Evolutionary conservation across 2,329 filamentous ascomycete genomes (phyloP).

Genomic region (Coniochaeta sp.): DNA sequence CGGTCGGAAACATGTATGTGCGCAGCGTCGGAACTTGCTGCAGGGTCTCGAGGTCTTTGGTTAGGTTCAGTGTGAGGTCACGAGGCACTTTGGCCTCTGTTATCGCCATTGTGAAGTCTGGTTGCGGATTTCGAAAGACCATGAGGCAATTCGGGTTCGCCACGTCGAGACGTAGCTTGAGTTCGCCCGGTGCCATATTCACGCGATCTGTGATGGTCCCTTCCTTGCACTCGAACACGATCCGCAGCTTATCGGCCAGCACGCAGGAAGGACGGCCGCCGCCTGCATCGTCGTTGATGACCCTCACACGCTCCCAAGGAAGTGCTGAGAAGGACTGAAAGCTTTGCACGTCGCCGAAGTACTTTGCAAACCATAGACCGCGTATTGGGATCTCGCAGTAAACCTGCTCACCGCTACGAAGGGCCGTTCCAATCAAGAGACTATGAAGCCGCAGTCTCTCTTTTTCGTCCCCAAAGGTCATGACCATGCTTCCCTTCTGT

Average conservation of each 20-base stretch:
- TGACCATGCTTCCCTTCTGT: constrained; percentile 62
- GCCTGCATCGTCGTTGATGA: constrained; percentile 66
- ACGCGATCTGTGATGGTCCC: constrained; percentile 78
- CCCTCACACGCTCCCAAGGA: constrained; percentile 59
- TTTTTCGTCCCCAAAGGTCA: constrained; percentile 69
- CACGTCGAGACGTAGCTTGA: constrained; percentile 60
- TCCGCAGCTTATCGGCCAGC: constrained; percentile 66
- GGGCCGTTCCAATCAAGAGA: constrained; percentile 63
- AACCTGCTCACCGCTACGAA: constrained; percentile 62
- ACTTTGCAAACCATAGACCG: constrained; percentile 54
- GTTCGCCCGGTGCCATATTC: constrained; percentile 70
- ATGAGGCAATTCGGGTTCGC: constrained; percentile 54
- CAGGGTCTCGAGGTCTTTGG: constrained; percentile 55
- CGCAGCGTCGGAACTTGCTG: constrained; percentile 57
- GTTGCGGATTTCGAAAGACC: constrained; percentile 64
- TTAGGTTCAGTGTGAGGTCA: constrained; percentile 55
- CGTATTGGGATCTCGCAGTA: constrained; percentile 62
- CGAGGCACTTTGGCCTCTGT: constrained; percentile 58
- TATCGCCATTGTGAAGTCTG: constrained; percentile 70
- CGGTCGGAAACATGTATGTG: constrained; percentile 59
- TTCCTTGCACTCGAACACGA: constrained; percentile 68
- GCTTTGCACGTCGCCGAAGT: constrained; percentile 40
- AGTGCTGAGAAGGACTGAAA: constrained; percentile 42
- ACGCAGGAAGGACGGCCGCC: constrained; percentile 58
- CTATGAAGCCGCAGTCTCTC: constrained; percentile 67